Evolutionary conservation across 768 basidiomycete genomes (phyloP), one percentile per base, ranked within the genome.

Genomic region (Panellus pusillus): DNA sequence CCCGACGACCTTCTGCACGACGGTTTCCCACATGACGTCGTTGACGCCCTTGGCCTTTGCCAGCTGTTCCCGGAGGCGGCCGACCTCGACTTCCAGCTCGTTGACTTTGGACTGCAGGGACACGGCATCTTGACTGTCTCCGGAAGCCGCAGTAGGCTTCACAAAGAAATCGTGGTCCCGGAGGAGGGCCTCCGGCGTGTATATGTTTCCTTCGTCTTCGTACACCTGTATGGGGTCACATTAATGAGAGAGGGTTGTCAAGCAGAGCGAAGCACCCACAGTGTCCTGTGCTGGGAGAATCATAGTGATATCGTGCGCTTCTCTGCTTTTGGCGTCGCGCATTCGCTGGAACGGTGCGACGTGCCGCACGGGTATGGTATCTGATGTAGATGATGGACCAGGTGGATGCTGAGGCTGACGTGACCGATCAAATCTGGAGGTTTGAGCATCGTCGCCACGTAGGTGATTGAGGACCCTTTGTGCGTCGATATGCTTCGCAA

Each of bases 21-120:
- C 81, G 2, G 79, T 82, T 60, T 90, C 87, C 95, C 95, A 97
- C 87, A 97, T 96, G 47, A 80, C 78, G 64, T 97, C 93, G 62
- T 97, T 98, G 54, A 97, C 78, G n/a, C 87, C 83, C 65, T 93
- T 92, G 5, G 95, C 95, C 66, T 84, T 86, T 24, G 82, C 82
- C 6, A 98, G 73, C 56, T 93, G 86, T 42, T 82, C 80, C 42
- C 77, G 80, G 52, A 96, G 68, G 20, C 68, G 71, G 45, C 75
- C 76, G 8, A 93, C 79, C 68, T 97, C 92, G 3, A 73, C 69
- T 68, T 93, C 87, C 1, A 96, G 80, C 61, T 86, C 82, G 14
- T 77, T 64, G 11, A 93, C 77, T 44, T 80, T 82, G 17, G 79
- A 71, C 54, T 84, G 79, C 54, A 82, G 68, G 2, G 78, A 73